Evolutionary conservation across 352 stramenopile species (phyloP).

Genomic region (Globisporangium acanthophoron): DNA sequence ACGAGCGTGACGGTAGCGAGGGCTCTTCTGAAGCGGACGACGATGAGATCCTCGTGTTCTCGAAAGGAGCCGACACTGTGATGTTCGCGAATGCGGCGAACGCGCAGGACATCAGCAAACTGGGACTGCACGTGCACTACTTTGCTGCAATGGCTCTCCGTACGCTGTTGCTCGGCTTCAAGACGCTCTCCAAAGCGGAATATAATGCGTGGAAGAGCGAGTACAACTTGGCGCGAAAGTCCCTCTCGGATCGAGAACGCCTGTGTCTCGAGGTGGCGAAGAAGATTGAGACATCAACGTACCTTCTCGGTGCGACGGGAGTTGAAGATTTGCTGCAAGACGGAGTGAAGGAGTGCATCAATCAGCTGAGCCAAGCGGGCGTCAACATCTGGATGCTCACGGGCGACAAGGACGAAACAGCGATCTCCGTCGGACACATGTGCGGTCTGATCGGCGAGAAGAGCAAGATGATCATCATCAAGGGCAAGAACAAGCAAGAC

Average conservation of each 20-base stretch:
- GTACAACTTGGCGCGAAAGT: slow-evolving; percentile 66
- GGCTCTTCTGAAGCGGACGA: neutral
- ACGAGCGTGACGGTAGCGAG: slow-evolving; percentile 10
- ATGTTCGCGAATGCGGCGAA: slow-evolving; percentile 82
- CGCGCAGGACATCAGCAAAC: slow-evolving; percentile 66
- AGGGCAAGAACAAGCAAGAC: slow-evolving; percentile 72
- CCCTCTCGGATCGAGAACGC: slow-evolving; percentile 53
- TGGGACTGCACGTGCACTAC: slow-evolving; percentile 79
- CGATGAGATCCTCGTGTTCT: slow-evolving; percentile 73
- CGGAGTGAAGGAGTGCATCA: slow-evolving; percentile 94
- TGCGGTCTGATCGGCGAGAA: slow-evolving; percentile 88
- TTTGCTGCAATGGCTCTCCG: slow-evolving; percentile 86
- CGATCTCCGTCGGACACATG: slow-evolving; percentile 97
- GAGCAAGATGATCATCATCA: slow-evolving; percentile 81
- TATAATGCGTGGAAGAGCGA: slow-evolving; percentile 69
- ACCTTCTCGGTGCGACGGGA: slow-evolving; percentile 92
- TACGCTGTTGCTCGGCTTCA: slow-evolving; percentile 81
- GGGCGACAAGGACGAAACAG: slow-evolving; percentile 98
- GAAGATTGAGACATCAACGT: slow-evolving; percentile 77
- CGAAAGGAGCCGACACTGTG: slow-evolving; percentile 85
- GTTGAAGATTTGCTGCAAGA: slow-evolving; percentile 98
- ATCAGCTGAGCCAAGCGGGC: slow-evolving; percentile 91
- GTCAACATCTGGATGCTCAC: slow-evolving; percentile 99
- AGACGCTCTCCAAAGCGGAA: slow-evolving; percentile 49
- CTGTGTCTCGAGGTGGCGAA: slow-evolving; percentile 63